Evolutionary conservation across 805 yeast genomes (phyloP).

Genomic region (Lipomyces sp.): DNA sequence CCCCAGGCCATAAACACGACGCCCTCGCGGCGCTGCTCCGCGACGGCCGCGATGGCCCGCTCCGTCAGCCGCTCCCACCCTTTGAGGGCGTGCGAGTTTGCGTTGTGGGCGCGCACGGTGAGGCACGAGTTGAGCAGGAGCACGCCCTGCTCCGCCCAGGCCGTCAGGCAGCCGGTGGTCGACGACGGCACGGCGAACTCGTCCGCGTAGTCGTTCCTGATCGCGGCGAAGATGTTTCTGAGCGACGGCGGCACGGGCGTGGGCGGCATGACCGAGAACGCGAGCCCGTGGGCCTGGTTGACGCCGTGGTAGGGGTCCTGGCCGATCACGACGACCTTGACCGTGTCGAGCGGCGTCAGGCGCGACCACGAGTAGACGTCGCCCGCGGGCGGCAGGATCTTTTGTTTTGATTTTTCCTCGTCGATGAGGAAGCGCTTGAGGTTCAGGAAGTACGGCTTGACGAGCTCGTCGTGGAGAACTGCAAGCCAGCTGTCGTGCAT

Average conservation of each 20-base stretch:
- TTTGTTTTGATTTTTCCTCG: conserved; percentile 44
- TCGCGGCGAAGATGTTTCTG: conserved; percentile 77
- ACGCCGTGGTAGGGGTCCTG: conserved; percentile 95
- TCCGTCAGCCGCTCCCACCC: conserved; percentile 95
- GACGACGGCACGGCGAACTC: conserved; percentile 54
- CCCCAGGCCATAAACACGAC: conserved; percentile 83
- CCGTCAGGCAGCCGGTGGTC: conserved; percentile 61
- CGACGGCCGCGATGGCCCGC: conserved; percentile 55
- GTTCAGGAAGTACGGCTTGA: conserved; percentile 77
- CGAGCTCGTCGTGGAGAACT: conserved; percentile 63
- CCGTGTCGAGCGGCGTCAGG: conserved; percentile 68
- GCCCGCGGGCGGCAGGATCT: conserved; percentile 72
- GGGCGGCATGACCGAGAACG: conserved; percentile 85
- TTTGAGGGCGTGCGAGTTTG: conserved; percentile 82
- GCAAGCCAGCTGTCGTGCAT: conserved; percentile 78
- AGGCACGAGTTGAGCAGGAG: conserved; percentile 80
- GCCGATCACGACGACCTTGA: conserved; percentile 80
- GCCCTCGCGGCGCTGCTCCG: conserved; percentile 45
- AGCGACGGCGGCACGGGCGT: conserved; percentile 86
- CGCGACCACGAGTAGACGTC: conserved; percentile 91
- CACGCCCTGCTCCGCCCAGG: conserved; percentile 89
- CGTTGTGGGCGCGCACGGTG: conserved; percentile 89
- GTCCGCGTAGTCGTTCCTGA: conserved; percentile 63
- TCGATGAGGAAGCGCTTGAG: conserved; percentile 60
- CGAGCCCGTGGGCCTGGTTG: conserved; percentile 95